These are phyloP conservation scores for Filosporella fistucella DNA, from an alignment of 495 filamentous ascomycete genomes.

Conservation along the genomic window DNA sequence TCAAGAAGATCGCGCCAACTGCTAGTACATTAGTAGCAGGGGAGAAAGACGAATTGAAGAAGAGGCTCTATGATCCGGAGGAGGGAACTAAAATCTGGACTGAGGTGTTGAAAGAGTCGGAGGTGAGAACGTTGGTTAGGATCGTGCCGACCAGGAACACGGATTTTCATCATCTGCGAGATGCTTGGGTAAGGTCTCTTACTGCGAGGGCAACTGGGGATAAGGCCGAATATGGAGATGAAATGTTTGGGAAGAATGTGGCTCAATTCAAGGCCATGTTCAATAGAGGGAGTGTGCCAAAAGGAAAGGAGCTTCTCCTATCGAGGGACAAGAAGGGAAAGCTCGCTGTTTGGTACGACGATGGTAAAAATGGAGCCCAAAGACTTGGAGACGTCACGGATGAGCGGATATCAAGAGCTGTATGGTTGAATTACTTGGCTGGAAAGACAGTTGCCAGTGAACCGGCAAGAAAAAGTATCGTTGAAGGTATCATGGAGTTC, in stretches of 20 bases:
- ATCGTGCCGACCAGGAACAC: conserved; percentile 85
- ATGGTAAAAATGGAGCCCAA: conserved; percentile 38
- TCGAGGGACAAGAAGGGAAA: conserved; percentile 59
- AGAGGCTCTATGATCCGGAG: conserved; percentile 63
- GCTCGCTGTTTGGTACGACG: conserved; percentile 66
- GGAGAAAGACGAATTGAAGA: conserved; percentile 69
- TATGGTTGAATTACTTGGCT: conserved; percentile 89
- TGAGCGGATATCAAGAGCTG: conserved; percentile 69
- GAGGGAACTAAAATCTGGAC: conserved; percentile 67
- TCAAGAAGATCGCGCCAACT: conserved; percentile 51
- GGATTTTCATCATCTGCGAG: conserved; percentile 85
- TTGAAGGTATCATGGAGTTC: conserved; percentile 82
- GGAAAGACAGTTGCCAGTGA: conserved; percentile 87
- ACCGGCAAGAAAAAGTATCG: conserved; percentile 70
- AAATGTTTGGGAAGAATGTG: conserved; percentile 66
- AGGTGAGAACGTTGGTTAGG: conserved; percentile 65
- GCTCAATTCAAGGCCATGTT: conserved; percentile 69
- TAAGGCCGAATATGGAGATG: conserved; percentile 53
- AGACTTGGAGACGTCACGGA: conserved; percentile 68
- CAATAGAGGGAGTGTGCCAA: conserved; percentile 68
- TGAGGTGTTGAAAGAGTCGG: conserved; percentile 56
- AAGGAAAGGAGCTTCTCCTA: conserved; percentile 70
- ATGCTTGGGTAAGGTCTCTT: conserved; percentile 85
- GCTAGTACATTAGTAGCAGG: conserved; percentile 76
- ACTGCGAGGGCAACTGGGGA: conserved; percentile 57